phyloP scores from a whole-genome alignment of 768 basidiomycete genomes.

The Bullera alba region DNA sequence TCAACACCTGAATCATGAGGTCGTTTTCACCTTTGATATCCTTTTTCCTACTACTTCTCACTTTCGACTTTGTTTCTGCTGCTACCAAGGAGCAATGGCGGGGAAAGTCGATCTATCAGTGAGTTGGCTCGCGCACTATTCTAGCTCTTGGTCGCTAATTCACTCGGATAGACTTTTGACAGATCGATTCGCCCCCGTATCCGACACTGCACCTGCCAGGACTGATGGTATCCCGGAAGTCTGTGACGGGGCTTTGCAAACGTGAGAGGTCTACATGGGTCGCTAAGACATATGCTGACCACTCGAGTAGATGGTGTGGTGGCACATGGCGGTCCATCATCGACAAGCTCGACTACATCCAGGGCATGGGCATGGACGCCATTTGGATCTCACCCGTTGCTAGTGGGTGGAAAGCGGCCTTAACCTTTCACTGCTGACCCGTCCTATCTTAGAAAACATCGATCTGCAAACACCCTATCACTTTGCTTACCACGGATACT shows the following conservation, averaged over 20 bases:
- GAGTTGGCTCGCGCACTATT: constrained; percentile 8
- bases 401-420: constrained; percentile 4
- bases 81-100: constrained; percentile 49
- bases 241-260: constrained; percentile 59
- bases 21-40: not conserved
- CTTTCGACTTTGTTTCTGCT: constrained; percentile 9
- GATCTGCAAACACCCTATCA: constrained; percentile 64
- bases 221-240: constrained; percentile 39
- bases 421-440: constrained; percentile 50
- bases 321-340: constrained; percentile 69
- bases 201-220: constrained; percentile 48
- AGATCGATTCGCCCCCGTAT: constrained; percentile 67
- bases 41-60: constrained; percentile 1
- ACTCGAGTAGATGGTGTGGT: constrained; percentile 56
- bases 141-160: not conserved
- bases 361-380: constrained; percentile 64
- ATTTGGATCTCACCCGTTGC: constrained; percentile 41
- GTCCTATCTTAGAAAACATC: constrained; percentile 66
- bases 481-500: constrained; percentile 68
- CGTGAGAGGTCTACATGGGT: constrained; percentile 30
- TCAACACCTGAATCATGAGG: no score
- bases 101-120: constrained; percentile 74
- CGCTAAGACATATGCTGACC: not conserved
- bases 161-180: constrained; percentile 52
- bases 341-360: constrained; percentile 74